Base-by-base conservation (phyloP, 2,329 filamentous ascomycete genomes). In the Biscogniauxia sp. region DNA sequence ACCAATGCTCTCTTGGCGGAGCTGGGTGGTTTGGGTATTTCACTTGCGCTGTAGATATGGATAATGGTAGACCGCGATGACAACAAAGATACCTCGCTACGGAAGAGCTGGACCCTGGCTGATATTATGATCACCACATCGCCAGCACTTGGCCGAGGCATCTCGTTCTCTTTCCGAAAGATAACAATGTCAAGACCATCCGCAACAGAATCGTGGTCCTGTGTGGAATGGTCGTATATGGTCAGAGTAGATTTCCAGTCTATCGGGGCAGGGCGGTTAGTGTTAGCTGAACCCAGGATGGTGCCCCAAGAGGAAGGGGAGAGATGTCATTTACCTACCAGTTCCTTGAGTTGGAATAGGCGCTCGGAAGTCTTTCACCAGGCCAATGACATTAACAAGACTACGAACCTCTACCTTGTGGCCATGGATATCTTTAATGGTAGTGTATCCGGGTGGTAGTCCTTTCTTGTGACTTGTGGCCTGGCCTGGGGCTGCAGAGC, bases 71-170 rank as follows among this genome's bases (percentile, higher is more conserved):
- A 17, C 1, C 45, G 60, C 58, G 79, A 74, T n/a, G 79, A 76
- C 52, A 85, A 64, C 1, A 88, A 68, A 8, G 81, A 84, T 5
- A 75, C 56, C 23, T 60, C 63, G 9, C 70, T 69, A 54, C 66
- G 64, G 26, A 58, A 69, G 15, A 52, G 56, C 58, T 74, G 71
- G 32, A 88, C 86, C 73, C 82, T 88, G 53, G 81, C 79, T n/a
- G 73, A 73, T 51, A 82, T 80, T 15, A 93, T 66, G 4, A 92
- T 72, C 5, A 92, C 76, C n/a, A 91, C 78, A 74, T 93, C 91
- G 5, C 84, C 83, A 2, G 78, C 73, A 1, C 76, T 72, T 23
- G 80, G 76, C 9, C 67, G 57, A 6, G 84, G 85, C 76, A 86
- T 82, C 1, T 79, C 70, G 0, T 79, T 67, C 54, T 80, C 58